Conservation (phyloP, 2,329 filamentous ascomycete species). For the Fusarium falciforme region DNA sequence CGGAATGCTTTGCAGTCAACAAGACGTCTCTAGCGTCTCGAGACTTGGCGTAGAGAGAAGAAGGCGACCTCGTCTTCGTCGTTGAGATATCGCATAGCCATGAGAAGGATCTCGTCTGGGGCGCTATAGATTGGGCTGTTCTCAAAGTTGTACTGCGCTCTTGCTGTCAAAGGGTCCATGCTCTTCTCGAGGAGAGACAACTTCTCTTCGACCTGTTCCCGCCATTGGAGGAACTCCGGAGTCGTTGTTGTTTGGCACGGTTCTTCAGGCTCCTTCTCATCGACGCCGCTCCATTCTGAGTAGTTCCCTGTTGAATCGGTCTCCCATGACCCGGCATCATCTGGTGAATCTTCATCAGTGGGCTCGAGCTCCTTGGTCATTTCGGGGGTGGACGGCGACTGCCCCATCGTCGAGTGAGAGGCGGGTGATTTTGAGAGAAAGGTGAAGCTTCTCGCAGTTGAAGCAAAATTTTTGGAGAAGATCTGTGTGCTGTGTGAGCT, state of each 20-base stretch:
- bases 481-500: not conserved
- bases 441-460: not conserved
- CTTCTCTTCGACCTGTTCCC: not conserved
- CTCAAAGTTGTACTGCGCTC: not conserved
- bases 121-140: not conserved
- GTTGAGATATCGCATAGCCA: not conserved
- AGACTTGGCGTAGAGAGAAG: not conserved
- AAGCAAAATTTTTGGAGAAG: not conserved
- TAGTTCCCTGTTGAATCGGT: too few species aligned
- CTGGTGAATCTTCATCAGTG: too few species aligned
- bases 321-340: too few species aligned
- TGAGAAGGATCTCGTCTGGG: not conserved
- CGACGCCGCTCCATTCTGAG: too few species aligned
- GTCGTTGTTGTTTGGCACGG: too few species aligned
- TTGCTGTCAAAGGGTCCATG: not conserved
- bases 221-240: too few species aligned
- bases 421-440: not conserved
- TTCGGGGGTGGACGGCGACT: not conserved
- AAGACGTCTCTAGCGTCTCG: not conserved
- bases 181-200: not conserved
- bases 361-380: too few species aligned
- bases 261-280: too few species aligned
- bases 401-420: not conserved
- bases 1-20: not conserved
- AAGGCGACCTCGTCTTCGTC: not conserved